Base-by-base conservation (phyloP, 495 filamentous ascomycete genomes). In the Talaromyces liani region DNA sequence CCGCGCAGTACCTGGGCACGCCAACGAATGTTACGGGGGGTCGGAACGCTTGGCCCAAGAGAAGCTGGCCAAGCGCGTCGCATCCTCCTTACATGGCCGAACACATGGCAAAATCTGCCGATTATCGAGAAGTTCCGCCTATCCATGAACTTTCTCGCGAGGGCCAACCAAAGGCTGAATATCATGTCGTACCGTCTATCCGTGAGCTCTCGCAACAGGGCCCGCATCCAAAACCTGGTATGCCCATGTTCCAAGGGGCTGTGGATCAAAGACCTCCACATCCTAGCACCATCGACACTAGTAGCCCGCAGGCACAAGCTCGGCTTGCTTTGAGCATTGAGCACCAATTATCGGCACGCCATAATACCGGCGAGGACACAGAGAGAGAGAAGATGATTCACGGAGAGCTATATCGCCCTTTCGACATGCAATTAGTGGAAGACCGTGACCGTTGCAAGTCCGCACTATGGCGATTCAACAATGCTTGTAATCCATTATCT, bases 381-480 rank as follows among this genome's bases (percentile, higher is more conserved):
- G 91, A 97, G 72, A 97, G 94, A 72, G 91, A 96, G 56, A 94
- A 96, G 74, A 98, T 98, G 94, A 80, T 96, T 3, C 81, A 79
- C 49, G 91, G 92, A n/a, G 81, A 92, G 27, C 81, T 86, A 9
- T 98, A 93, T 71, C 85, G 85, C 57, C 90, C 91, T 1, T 90
- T 87, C 65, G 86, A 90, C 69, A 81, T 85, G 51, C 87, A 91
- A 65, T 83, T 98, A 7, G 82, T 92, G 3, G 83, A 92, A 55
- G 94, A 98, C 66, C 88, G 95, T 24, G 89, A 97, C 68, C 79
- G 87, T 65, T 98, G 94, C 77, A 92, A 87, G 67, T 84, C 84
- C 12, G 91, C 91, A 6, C 84, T 93, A 64, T 93, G 87, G 83
- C 80, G 89, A 63, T 97, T 96, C 79, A 98, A 98, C 73, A 92